Percentiles rank a stretch among this genome's conserved stretches.
These are phyloP conservation scores for Microbotryum intermedium DNA, from an alignment of 1,284 basidiomycete genomes.

Conservation along the genomic window DNA sequence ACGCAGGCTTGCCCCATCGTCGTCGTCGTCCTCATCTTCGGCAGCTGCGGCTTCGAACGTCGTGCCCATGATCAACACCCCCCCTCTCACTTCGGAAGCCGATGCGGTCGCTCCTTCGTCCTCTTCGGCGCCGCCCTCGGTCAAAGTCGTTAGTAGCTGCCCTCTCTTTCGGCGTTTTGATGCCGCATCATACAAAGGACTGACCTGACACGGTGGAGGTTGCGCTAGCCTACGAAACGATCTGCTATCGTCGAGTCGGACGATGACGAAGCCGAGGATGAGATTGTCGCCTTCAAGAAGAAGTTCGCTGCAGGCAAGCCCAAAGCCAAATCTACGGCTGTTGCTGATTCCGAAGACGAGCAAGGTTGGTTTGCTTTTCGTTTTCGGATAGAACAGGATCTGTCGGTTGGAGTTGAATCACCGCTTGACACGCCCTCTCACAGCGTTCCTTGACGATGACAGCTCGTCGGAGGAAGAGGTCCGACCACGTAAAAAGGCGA, in stretches of 20 bases:
- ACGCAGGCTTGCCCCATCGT: no score
- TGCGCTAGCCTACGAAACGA: background rate
- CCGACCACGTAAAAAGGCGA: background rate
- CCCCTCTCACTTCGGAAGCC: no score
- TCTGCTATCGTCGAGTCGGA: constrained; percentile 9
- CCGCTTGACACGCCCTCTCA: background rate
- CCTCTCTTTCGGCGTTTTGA: no score
- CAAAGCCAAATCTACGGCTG: constrained; percentile 2
- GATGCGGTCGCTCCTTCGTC: no score
- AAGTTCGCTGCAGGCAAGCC: constrained; percentile 16
- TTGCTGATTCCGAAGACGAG: constrained; percentile 31
- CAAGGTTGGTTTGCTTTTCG: background rate
- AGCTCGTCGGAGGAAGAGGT: background rate
- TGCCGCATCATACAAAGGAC: no score
- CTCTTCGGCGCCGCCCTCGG: no score
- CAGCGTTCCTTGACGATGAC: background rate
- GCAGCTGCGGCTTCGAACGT: background rate
- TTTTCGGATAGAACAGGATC: background rate
- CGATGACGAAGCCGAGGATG: constrained; percentile 21
- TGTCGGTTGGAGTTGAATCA: no score
- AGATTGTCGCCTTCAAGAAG: constrained; percentile 17
- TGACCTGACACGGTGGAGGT: no score
- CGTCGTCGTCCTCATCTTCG: no score
- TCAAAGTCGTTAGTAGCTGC: no score
- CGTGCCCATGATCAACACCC: background rate